Evolutionary conservation across 2,329 filamentous ascomycete species (phyloP), one percentile per base, ranked within the genome.

Genomic region (Cordyceps cateniannulata): DNA sequence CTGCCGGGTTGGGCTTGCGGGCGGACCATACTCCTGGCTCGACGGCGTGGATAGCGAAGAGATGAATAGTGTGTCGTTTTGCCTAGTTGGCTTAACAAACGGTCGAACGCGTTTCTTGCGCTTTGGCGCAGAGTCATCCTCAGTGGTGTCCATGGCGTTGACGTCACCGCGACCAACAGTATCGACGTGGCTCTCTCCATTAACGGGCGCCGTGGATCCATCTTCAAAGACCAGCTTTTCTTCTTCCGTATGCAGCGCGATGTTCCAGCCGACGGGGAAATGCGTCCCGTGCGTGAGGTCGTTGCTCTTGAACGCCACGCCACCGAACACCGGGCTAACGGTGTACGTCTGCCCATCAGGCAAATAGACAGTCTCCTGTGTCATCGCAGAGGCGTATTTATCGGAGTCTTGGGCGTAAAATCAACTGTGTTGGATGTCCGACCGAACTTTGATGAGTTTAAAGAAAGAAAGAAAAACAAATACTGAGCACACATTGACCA

Each of bases 1-100:
- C 75, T 96, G 90, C 49, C 93, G 82, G 1, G 91, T 95, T 0
- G 91, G 91, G 63, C 91, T 96, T 16, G 81, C 85, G 1, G 88
- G 84, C 1, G 91, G 85, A 70, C 89, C 91, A 76, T 89, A 96
- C 53, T 96, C 91, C 70, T 77, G 85, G 71, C 81, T 89, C 54
- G 88, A 89, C 0, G 93, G 91, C 66, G 89, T 91, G 54, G 91
- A 93, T 64, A 96, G 92, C 63, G 90, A 93, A 4, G 92, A 96
- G 68, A 98, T 93, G 77, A 93, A 97, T 61, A 97, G 80, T 67
- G 85, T 87, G 73, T 98, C 93, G 71, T 86, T 84, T 35, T 85
- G 83, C 35, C 96, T 78, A 0, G 90, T 96, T 0, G 93, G 93
- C 50, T 77, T 77, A 55, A 78, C 85, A 77, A 88, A 97, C 22